Evolutionary conservation across 176 grass and related monocot species (phyloP).

Genomic region (Melocanna baccifera): DNA sequence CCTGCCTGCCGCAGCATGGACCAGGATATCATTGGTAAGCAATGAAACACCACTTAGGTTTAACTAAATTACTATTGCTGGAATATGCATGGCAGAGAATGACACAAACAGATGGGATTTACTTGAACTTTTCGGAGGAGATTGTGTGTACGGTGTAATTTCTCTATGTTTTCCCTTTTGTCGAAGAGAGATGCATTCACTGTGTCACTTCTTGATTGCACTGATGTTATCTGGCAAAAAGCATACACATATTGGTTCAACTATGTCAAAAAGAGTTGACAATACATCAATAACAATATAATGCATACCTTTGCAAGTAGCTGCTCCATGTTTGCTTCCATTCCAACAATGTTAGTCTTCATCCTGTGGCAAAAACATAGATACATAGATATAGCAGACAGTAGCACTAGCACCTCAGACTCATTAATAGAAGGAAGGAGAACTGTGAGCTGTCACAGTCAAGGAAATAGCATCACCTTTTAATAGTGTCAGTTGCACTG

Average conservation of each 20-base stretch:
- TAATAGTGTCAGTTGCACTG: conserved; percentile 94
- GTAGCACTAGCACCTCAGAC: conserved; percentile 25
- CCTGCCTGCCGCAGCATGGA: not conserved
- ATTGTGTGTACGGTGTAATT: conserved; percentile 94
- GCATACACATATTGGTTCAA: conserved; percentile 4
- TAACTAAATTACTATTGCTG: not conserved
- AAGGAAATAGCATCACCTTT: conserved; percentile 56
- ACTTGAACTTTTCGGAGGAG: conserved; percentile 99
- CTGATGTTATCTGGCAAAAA: conserved; percentile 75
- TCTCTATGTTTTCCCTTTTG: conserved; percentile 98
- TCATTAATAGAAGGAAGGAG: conserved; percentile 13
- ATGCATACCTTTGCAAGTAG: conserved; percentile 75
- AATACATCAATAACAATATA: conserved; percentile 19
- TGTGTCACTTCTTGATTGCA: conserved; percentile 92
- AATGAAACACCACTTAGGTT: conserved; percentile 17
- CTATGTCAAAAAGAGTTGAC: not conserved
- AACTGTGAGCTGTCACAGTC: not conserved
- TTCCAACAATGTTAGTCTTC: conserved; percentile 97
- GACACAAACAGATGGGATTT: conserved; percentile 34
- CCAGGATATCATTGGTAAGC: not conserved
- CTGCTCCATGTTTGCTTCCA: conserved; percentile 94
- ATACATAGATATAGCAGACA: conserved; percentile 8
- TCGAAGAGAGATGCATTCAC: conserved; percentile 93
- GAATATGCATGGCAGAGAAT: not conserved
- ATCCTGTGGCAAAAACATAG: conserved; percentile 53